Evolutionary conservation across 75 land plant species (phyloP).

Genomic region (Picea sitchensis): DNA sequence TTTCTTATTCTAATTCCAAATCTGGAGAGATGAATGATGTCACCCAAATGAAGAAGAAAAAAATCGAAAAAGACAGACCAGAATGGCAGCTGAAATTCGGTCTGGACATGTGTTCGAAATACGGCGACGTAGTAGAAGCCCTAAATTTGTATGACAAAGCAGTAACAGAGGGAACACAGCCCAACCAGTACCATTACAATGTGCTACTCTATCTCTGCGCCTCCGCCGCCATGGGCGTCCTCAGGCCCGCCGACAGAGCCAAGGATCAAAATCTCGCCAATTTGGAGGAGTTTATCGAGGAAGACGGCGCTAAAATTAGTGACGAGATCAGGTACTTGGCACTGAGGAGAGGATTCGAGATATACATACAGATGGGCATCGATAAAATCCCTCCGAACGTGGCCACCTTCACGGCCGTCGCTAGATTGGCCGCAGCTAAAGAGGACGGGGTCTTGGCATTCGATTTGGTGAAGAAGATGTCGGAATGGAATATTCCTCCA

Average conservation of each 20-base stretch:
- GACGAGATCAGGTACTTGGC: constrained; percentile 41
- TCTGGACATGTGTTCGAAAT: constrained; percentile 82
- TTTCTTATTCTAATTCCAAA: no score
- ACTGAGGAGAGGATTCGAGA: constrained; percentile 65
- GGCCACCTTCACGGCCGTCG: constrained; percentile 84
- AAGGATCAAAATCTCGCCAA: neutral
- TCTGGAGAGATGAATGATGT: no score
- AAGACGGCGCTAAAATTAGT: constrained; percentile 10
- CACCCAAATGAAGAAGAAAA: constrained; percentile 13
- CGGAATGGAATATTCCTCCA: constrained; percentile 53
- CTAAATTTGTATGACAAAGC: constrained; percentile 65
- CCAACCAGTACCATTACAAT: constrained; percentile 74
- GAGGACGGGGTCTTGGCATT: constrained; percentile 86
- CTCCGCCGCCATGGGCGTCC: constrained; percentile 64
- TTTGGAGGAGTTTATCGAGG: constrained; percentile 1
- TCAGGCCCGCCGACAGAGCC: constrained; percentile 26
- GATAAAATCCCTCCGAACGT: constrained; percentile 68
- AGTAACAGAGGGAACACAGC: constrained; percentile 36
- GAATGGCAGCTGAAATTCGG: constrained; percentile 21
- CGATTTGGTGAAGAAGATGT: constrained; percentile 87
- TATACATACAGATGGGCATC: constrained; percentile 61
- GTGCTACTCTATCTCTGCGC: constrained; percentile 88
- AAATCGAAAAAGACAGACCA: neutral
- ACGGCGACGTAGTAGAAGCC: constrained; percentile 72
- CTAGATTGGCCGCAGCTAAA: constrained; percentile 82